phyloP scores from a whole-genome alignment of 495 filamentous ascomycete species.

The Lasiosphaeriaceae sp. region DNA sequence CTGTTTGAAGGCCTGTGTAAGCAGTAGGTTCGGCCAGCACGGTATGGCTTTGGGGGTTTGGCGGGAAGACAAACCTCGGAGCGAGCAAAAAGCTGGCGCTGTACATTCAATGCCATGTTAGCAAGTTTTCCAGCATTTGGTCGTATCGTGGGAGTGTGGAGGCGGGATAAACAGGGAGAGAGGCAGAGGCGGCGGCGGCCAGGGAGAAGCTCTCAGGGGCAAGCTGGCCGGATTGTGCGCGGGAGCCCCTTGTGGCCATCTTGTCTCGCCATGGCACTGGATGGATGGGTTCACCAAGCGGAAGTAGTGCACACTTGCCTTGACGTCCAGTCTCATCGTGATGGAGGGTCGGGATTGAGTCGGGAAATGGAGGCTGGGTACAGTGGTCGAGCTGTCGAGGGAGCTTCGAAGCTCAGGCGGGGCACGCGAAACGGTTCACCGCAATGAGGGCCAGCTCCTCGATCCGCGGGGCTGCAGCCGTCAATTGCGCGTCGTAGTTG shows the following conservation, averaged over 20 bases:
- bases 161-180: neutral
- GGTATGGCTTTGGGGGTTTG: conserved; percentile 60
- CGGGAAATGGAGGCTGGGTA: neutral
- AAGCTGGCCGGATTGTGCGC: conserved; percentile 1
- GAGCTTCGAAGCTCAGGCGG: conserved; percentile 24
- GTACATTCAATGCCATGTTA: conserved; percentile 27
- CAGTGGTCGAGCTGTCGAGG: neutral
- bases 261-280: conserved; percentile 12
- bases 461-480: neutral
- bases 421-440: conserved; percentile 16
- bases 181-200: neutral
- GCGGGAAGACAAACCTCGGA: conserved; percentile 54
- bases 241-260: conserved; percentile 14
- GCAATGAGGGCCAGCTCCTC: conserved; percentile 4
- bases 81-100: conserved; percentile 37
- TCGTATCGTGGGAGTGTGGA: neutral
- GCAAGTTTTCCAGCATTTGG: conserved; percentile 2
- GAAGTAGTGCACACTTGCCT: conserved; percentile 56
- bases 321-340: conserved; percentile 87
- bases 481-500: conserved; percentile 4
- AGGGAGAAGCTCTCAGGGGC: conserved; percentile 7
- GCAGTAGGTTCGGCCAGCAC: conserved; percentile 21
- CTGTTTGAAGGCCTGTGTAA: conserved; percentile 50
- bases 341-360: conserved; percentile 7
- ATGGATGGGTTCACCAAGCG: neutral